Evolutionary conservation across 192 early-diverging fungal species (phyloP), one percentile per base, ranked within the genome.

Genomic region (Phycomyces nitens): DNA sequence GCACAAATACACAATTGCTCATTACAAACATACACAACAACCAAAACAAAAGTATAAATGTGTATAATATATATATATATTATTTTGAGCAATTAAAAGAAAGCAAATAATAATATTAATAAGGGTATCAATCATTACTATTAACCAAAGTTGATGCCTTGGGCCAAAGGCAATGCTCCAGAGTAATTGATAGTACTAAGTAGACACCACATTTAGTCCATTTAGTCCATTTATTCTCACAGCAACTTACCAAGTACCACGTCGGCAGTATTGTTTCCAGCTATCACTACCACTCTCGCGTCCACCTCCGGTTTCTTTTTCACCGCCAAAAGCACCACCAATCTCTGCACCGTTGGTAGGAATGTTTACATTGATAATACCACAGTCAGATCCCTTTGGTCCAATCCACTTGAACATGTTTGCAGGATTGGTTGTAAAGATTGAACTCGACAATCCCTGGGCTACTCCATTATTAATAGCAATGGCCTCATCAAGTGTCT

Each of bases 301-400:
- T 56, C 95, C 95, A 29, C 94, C 92, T 58, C 94, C 94, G 24
- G 93, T 95, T 72, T 98, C 95, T 82, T 98, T 98, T 80, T 98
- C 92, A 56, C 95, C 95, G 50, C 95, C 95, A 80, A 98, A 96
- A 6, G 95, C 95, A 49, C 94, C 93, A 43, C 95, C 95, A 76
- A 98, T 94, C 82, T 98, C 95, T 27, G 95, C 94, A 44, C 95
- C 95, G 76, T 92, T 94, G 58, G 95, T 96, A 23, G 95, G 94
- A 66, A 98, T 90, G 82, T 98, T 98, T 60, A 94, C 88, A 77
- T 95, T 96, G 74, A 95, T 91, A 29, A 90, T 90, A 56, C 93
- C 93, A 60, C 91, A 94, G 80, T 97, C 95, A 16, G 92, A 92
- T 41, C 95, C 95, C 14, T 82, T 68, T 24, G 94, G 89, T 14